phyloP scores from a whole-genome alignment of 257 asterid genomes.

The Solanum corneliomulleri region DNA sequence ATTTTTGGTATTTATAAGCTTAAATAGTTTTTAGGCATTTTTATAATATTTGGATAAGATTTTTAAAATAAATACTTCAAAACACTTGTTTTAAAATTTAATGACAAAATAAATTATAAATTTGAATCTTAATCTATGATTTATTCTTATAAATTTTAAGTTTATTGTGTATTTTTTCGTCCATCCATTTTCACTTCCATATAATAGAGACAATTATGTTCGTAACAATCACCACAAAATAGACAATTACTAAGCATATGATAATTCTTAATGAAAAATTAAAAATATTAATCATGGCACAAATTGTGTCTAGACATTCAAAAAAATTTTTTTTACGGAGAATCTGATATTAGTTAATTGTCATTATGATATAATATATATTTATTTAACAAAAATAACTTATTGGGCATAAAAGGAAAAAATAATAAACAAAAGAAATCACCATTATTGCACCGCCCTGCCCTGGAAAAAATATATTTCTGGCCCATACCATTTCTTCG shows the following conservation, averaged over 20 bases:
- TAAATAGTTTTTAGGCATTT: background rate
- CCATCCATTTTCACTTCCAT: background rate
- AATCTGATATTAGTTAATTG: background rate
- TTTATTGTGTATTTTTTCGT: no score
- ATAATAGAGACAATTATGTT: no score
- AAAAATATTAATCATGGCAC: background rate
- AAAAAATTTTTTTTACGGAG: no score
- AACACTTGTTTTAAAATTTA: background rate
- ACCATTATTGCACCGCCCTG: background rate
- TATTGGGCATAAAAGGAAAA: background rate
- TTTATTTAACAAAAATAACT: background rate
- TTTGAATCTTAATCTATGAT: no score
- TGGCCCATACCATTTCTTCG: background rate
- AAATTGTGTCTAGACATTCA: background rate
- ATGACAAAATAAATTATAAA: no score
- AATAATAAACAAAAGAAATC: background rate
- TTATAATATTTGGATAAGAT: no score
- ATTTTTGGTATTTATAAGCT: background rate
- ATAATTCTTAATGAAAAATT: background rate
- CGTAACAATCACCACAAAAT: background rate
- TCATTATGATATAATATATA: background rate
- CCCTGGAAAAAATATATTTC: background rate
- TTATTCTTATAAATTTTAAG: background rate
- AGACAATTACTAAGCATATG: background rate
- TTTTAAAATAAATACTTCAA: no score